A percentile compares a stretch with the other conserved stretches of the same genome.
Evolutionary conservation across 1,139 yeast genomes (phyloP).

Genomic region (Yamadazyma epiphylla): DNA sequence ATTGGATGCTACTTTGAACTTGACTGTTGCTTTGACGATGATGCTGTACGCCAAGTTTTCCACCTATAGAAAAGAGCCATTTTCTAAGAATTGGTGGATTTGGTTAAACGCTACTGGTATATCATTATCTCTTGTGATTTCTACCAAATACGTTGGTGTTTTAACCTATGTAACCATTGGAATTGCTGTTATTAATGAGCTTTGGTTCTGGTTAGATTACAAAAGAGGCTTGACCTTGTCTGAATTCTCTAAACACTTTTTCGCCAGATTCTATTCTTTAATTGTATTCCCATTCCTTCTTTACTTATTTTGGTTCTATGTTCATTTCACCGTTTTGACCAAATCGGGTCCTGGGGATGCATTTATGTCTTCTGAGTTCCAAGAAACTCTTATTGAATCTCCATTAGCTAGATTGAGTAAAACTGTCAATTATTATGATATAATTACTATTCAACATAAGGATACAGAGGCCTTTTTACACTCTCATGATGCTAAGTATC

Average conservation of each 20-base stretch:
- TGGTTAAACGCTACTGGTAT: conserved; percentile 87
- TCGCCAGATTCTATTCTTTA: conserved; percentile 70
- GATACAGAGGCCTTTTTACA: conserved; percentile 75
- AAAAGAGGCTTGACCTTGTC: conserved; percentile 62
- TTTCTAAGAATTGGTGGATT: conserved; percentile 71
- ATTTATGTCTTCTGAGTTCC: conserved; percentile 92
- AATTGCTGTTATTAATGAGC: conserved; percentile 74
- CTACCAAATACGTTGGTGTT: conserved; percentile 94
- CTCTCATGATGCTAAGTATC: conserved; percentile 73
- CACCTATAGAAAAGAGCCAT: conserved; percentile 66
- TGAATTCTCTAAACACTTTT: conserved; percentile 63
- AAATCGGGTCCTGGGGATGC: conserved; percentile 95
- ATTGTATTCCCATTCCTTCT: conserved; percentile 77
- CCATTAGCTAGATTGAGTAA: conserved; percentile 69
- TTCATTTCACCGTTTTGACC: conserved; percentile 77
- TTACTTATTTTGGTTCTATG: conserved; percentile 89
- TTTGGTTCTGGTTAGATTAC: conserved; percentile 82
- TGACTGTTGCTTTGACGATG: conserved; percentile 77
- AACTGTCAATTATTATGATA: conserved; percentile 70
- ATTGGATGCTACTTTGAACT: conserved; percentile 82
- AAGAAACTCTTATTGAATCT: conserved; percentile 84
- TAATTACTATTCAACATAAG: conserved; percentile 71
- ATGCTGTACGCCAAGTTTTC: conserved; percentile 77
- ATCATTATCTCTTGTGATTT: conserved; percentile 82
- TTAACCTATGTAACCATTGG: conserved; percentile 89